Evolutionary conservation across 2,329 filamentous ascomycete species (phyloP), one percentile per base, ranked within the genome.

Genomic region (Beauveria caledonica): DNA sequence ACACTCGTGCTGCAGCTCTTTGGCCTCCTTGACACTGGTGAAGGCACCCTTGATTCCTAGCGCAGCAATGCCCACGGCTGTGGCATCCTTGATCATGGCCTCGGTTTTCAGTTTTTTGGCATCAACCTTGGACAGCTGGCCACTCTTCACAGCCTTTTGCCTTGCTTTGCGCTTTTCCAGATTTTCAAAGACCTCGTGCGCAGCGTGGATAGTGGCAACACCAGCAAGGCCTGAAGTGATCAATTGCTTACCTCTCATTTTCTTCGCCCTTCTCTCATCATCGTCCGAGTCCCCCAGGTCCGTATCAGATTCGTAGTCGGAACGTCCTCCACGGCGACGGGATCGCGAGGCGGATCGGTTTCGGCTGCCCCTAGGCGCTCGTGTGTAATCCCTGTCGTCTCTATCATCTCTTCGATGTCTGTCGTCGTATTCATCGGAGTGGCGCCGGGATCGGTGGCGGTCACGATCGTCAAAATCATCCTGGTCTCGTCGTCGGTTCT

Each of bases 171-270:
- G 77, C 73, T 81, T 82, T 69, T 82, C 79, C 78, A 84, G 77
- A 71, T 80, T 84, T 67, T 78, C 73, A 68, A 84, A 85, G 67
- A 85, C 79, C 64, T 75, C 81, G 68, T 85, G 78, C 65, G 79
- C 81, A 65, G 82, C 82, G 70, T 85, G 81, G 66, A 85, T 83
- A 65, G 81, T 84, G 68, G 82, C 82, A 63, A 84, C 79, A 57
- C 80, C 76, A 58, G 82, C 82, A 60, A 85, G 72, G 51, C 80
- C 81, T 8, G 80, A 79, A 58, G 79, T 84, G 61, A 85, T 64
- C 62, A 83, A 66, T 76, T 84, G 81, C 78, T 85, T 84, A 82
- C 81, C 81, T 82, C 76, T 80, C 76, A 84, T 81, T 70, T 81
- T 84, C 70, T 76, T 79, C 42, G 76, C 76, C 63, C 74, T 74